phyloP scores from a whole-genome alignment of 768 basidiomycete genomes.

The Phanerochaete sordida region DNA sequence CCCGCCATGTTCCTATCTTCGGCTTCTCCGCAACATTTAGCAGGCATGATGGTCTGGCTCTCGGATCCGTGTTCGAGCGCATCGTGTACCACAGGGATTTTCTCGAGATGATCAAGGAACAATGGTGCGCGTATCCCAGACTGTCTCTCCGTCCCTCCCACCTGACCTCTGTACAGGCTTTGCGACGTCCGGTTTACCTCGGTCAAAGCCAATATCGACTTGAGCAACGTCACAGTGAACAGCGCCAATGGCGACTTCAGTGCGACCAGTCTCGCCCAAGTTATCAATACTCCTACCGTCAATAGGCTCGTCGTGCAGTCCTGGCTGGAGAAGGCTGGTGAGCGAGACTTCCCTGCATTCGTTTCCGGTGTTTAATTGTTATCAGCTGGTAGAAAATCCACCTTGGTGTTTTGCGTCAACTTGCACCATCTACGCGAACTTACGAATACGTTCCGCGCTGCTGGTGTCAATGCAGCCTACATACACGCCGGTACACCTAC shows the following conservation, averaged over 20 bases:
- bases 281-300: slow-evolving; percentile 76
- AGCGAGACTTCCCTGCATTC: slow-evolving; percentile 13
- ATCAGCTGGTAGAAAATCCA: slow-evolving; percentile 69
- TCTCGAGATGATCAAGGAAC: slow-evolving; percentile 87
- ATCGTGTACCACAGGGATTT: slow-evolving; percentile 95
- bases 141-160: background rate
- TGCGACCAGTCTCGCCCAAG: slow-evolving; percentile 69
- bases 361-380: background rate
- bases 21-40: slow-evolving; percentile 96
- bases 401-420: slow-evolving; percentile 89
- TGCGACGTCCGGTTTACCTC: slow-evolving; percentile 84
- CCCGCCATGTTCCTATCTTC: slow-evolving; percentile 70
- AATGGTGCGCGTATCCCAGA: slow-evolving; percentile 52
- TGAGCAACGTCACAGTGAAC: slow-evolving; percentile 65
- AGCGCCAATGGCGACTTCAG: slow-evolving; percentile 77
- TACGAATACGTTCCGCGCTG: slow-evolving; percentile 65
- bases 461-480: slow-evolving; percentile 83
- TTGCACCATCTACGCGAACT: slow-evolving; percentile 75
- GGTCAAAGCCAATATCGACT: slow-evolving; percentile 70
- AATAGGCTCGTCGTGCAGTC: slow-evolving; percentile 77
- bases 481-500: slow-evolving; percentile 67
- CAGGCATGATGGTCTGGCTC: slow-evolving; percentile 85
- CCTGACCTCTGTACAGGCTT: slow-evolving; percentile 47
- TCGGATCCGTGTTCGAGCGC: slow-evolving; percentile 83
- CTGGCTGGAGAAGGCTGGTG: slow-evolving; percentile 86